Conservation (phyloP, 768 basidiomycete genomes). For the Agrocybe pediades region DNA sequence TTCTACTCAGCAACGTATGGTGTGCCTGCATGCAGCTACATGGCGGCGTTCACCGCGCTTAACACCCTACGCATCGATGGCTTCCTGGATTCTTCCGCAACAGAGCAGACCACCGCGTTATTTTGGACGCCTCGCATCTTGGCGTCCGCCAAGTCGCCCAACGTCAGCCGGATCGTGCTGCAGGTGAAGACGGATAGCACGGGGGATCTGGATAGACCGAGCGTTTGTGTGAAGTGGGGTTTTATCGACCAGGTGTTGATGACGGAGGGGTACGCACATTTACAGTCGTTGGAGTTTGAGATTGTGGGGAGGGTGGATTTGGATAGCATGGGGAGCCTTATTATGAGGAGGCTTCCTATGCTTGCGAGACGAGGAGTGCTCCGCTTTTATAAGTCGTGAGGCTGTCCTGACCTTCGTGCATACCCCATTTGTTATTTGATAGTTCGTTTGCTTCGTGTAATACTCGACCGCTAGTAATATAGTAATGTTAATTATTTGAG, state of each 20-base stretch:
- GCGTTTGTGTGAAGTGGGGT: slow-evolving; percentile 12
- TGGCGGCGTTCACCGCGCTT: slow-evolving; percentile 5
- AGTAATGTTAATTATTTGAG: too few species aligned
- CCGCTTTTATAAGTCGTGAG: background rate
- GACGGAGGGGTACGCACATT: slow-evolving; percentile 1
- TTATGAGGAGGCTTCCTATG: slow-evolving; percentile 9
- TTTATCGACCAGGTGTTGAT: slow-evolving; percentile 12
- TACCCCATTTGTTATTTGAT: background rate
- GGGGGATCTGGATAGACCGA: slow-evolving; percentile 8
- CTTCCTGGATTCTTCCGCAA: slow-evolving; percentile 2
- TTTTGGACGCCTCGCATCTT: slow-evolving; percentile 13
- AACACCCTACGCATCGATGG: slow-evolving; percentile 7
- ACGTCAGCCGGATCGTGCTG: slow-evolving; percentile 2
- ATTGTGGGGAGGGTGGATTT: slow-evolving; percentile 9
- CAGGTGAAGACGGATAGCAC: slow-evolving; percentile 2
- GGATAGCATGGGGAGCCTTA: slow-evolving; percentile 6
- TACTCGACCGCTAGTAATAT: too few species aligned
- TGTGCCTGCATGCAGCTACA: background rate
- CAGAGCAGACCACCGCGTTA: slow-evolving; percentile 6
- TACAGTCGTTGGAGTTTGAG: slow-evolving; percentile 6
- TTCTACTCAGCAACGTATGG: background rate
- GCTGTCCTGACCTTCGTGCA: too few species aligned
- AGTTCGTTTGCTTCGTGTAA: too few species aligned
- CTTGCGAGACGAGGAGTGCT: slow-evolving; percentile 6
- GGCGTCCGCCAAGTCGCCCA: slow-evolving; percentile 2